Evolutionary conservation across 73 alveolate genomes (phyloP).

Genomic region (Effrenium voratum): DNA sequence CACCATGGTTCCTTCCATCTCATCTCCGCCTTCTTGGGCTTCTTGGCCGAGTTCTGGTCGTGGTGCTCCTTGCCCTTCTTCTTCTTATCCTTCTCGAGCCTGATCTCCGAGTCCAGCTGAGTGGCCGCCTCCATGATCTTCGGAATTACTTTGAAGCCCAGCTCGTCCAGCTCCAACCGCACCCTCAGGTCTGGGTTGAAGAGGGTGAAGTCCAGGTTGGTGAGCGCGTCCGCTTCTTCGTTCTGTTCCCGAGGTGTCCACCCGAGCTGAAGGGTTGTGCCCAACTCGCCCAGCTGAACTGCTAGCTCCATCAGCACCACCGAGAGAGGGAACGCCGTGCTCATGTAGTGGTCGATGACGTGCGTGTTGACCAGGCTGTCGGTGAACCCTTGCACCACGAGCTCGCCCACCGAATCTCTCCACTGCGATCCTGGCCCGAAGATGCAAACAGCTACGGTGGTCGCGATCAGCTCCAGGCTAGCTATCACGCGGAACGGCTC

Average conservation of each 20-base stretch:
- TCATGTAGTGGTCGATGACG: neutral
- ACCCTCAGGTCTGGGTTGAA: neutral
- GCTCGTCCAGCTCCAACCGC: neutral
- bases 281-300: neutral
- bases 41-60: neutral
- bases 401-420: neutral
- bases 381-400: neutral
- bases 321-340: neutral
- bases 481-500: neutral
- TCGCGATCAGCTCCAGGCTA: neutral
- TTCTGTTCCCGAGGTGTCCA: conserved; percentile 13
- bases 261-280: neutral
- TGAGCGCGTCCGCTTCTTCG: neutral
- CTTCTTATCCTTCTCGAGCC: neutral
- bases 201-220: neutral
- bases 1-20: conserved; percentile 1
- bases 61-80: neutral
- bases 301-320: neutral
- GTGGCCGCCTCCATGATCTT: neutral
- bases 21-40: neutral
- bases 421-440: neutral
- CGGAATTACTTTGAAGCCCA: neutral
- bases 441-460: neutral
- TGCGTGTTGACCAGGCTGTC: conserved; percentile 8
- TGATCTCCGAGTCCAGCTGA: neutral